Conservation (phyloP, 2,329 filamentous ascomycete genomes). For the Pseudogymnoascus sp. region DNA sequence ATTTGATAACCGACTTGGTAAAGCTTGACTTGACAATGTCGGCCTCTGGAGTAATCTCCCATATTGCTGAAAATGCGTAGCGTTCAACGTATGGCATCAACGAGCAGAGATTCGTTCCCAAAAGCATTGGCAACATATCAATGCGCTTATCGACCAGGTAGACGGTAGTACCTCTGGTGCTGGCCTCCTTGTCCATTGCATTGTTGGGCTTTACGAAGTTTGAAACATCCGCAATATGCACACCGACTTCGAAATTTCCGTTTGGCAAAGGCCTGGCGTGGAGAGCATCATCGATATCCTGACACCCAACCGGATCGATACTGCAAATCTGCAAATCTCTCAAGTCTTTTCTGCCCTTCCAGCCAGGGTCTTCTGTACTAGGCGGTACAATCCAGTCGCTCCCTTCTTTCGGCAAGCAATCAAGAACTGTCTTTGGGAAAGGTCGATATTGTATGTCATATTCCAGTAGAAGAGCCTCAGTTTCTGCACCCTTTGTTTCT, state of each 20-base stretch:
- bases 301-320: conserved; percentile 91
- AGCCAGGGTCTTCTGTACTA: conserved; percentile 73
- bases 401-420: conserved; percentile 84
- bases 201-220: conserved; percentile 97
- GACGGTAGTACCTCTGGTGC: conserved; percentile 88
- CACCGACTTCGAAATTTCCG: conserved; percentile 90
- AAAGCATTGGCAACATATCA: conserved; percentile 95
- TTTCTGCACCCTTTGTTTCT: conserved; percentile 96
- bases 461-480: conserved; percentile 85
- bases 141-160: conserved; percentile 99
- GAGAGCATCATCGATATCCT: conserved; percentile 96
- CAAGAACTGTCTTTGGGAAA: conserved; percentile 89
- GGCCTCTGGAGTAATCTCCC: conserved; percentile 81
- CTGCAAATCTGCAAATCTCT: conserved; percentile 86
- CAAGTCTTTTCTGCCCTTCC: conserved; percentile 77
- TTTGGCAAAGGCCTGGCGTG: conserved; percentile 80
- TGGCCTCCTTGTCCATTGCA: conserved; percentile 93
- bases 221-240: conserved; percentile 98
- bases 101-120: conserved; percentile 93
- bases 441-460: conserved; percentile 97
- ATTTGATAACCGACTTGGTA: conserved; percentile 96
- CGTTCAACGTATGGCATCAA: conserved; percentile 97
- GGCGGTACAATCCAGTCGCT: conserved; percentile 88
- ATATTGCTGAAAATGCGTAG: conserved; percentile 74
- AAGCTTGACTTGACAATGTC: conserved; percentile 81